phyloP scores from a whole-genome alignment of 2,329 filamentous ascomycete species.

The Fusarium veterinarium region DNA sequence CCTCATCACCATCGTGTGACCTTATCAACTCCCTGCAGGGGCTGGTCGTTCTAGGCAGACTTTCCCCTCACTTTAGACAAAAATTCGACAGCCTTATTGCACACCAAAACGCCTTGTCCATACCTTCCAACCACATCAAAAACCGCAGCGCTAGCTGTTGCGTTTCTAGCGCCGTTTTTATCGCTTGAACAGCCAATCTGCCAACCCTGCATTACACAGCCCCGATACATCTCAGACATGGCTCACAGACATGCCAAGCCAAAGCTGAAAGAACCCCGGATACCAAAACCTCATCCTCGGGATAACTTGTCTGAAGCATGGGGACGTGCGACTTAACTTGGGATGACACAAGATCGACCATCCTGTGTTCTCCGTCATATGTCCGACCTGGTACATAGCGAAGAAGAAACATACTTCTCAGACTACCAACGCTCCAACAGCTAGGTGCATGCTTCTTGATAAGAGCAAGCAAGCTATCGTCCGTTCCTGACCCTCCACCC shows the following conservation, averaged over 20 bases:
- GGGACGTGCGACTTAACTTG: background rate
- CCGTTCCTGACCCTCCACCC: constrained; percentile 1
- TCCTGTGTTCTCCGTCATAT: constrained; percentile 1
- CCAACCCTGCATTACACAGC: constrained; percentile 41
- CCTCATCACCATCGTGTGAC: constrained; percentile 37
- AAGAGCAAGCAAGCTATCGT: background rate
- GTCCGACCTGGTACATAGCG: background rate
- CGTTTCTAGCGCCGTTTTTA: constrained; percentile 31
- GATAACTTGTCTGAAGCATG: constrained; percentile 11
- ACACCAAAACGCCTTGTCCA: constrained; percentile 37
- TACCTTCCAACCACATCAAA: constrained; percentile 17
- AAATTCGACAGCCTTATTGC: constrained; percentile 27
- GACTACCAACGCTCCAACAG: background rate
- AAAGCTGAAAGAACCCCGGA: constrained; percentile 36
- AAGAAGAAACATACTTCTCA: background rate
- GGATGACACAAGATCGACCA: constrained; percentile 14
- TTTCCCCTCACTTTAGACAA: constrained; percentile 15
- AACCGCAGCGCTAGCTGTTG: constrained; percentile 14
- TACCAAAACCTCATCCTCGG: constrained; percentile 3
- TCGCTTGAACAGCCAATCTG: constrained; percentile 21
- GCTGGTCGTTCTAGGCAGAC: constrained; percentile 21
- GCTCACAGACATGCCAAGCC: constrained; percentile 25
- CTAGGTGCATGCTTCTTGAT: background rate
- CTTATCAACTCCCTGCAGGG: background rate
- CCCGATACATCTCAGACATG: constrained; percentile 21